Evolutionary conservation across 2,329 filamentous ascomycete genomes (phyloP).

Genomic region (Helotiales sp.): DNA sequence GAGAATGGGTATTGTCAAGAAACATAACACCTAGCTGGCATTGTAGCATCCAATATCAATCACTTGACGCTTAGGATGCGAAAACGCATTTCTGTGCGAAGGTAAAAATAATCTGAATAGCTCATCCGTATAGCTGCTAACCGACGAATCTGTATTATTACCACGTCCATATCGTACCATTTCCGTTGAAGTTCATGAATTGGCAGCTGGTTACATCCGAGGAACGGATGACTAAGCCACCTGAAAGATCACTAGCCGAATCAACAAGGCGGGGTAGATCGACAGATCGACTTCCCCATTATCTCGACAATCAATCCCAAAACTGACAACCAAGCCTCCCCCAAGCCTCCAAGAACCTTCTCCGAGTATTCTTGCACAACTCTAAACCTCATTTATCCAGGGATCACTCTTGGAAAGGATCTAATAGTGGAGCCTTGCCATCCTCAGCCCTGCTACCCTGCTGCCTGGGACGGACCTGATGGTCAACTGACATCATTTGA

Average conservation of each 20-base stretch:
- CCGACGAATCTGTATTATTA: no score
- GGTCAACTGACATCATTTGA: constrained; percentile 3
- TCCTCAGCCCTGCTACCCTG: background rate
- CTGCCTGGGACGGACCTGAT: constrained; percentile 8
- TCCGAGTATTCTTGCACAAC: background rate
- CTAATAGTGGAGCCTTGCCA: background rate
- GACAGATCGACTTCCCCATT: constrained; percentile 7
- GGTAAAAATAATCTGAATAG: no score
- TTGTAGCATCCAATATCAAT: no score
- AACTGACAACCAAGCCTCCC: background rate
- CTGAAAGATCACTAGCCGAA: background rate
- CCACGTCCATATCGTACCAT: no score
- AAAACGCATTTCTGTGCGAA: no score
- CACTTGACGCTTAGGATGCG: no score
- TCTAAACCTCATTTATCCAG: background rate
- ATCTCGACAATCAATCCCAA: background rate
- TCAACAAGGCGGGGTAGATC: background rate
- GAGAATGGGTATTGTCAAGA: no score
- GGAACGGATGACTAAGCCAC: background rate
- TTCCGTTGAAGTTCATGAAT: no score
- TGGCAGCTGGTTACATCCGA: no score
- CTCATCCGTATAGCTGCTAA: no score
- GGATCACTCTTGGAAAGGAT: background rate
- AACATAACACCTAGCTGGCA: no score
- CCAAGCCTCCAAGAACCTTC: background rate